Percentiles rank a stretch among this genome's conserved stretches.
Evolutionary conservation across 1,139 yeast species (phyloP).

Genomic region (Casaregolazyma lundiana): DNA sequence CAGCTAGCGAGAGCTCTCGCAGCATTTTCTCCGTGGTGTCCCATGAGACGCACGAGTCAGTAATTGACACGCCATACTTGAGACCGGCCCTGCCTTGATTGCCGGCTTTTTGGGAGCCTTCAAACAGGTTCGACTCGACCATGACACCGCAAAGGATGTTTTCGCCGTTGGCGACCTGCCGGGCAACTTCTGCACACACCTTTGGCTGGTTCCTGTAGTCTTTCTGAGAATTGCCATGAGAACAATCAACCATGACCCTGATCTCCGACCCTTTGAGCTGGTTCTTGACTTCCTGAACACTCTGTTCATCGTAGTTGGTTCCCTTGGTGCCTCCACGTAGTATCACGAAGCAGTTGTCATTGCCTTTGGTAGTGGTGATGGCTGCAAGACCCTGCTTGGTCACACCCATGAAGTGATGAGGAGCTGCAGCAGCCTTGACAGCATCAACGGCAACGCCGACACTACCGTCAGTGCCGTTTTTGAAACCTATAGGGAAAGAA

Average conservation of each 20-base stretch:
- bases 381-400: conserved; percentile 97
- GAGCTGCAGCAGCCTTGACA: conserved; percentile 81
- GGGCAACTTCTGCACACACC: conserved; percentile 73
- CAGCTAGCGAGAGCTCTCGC: conserved; percentile 73
- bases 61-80: conserved; percentile 93
- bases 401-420: conserved; percentile 96
- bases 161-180: conserved; percentile 80
- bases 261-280: conserved; percentile 39
- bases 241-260: conserved; percentile 86
- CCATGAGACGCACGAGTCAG: conserved; percentile 96
- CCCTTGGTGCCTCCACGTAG: conserved; percentile 94
- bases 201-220: conserved; percentile 93
- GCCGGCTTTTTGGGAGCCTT: conserved; percentile 87
- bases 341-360: conserved; percentile 68
- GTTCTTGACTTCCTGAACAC: conserved; percentile 71
- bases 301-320: conserved; percentile 81
- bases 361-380: conserved; percentile 92
- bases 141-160: conserved; percentile 80
- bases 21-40: conserved; percentile 81
- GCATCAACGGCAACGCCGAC: conserved; percentile 93
- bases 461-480: conserved; percentile 97
- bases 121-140: conserved; percentile 92
- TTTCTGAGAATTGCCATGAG: conserved; percentile 94
- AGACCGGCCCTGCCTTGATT: conserved; percentile 65
- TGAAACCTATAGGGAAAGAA: conserved; percentile 97